These are phyloP conservation scores for Neoarthrinium moseri DNA, from an alignment of 2,329 filamentous ascomycete genomes.

Conservation along the genomic window DNA sequence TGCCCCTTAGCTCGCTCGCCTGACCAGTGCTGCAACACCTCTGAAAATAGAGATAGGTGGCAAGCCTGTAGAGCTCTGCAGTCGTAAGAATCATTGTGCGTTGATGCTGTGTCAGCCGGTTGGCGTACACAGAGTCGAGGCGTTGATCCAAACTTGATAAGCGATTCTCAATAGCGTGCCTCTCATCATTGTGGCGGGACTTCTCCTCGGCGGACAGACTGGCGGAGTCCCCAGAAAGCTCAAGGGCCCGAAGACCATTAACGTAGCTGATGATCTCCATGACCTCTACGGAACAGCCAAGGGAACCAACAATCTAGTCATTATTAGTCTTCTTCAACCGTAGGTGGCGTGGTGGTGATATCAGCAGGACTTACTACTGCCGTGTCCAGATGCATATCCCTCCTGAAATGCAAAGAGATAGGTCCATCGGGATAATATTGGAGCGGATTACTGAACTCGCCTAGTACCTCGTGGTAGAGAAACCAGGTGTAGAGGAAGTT, in stretches of 20 bases:
- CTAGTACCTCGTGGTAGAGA: conserved; percentile 45
- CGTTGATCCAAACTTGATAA: conserved; percentile 25
- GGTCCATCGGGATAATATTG: conserved; percentile 22
- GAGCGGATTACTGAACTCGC: conserved; percentile 39
- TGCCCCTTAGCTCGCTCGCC: conserved; percentile 23
- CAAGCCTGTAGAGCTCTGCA: conserved; percentile 50
- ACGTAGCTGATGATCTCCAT: conserved; percentile 41
- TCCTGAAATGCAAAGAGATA: conserved; percentile 25
- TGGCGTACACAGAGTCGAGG: conserved; percentile 25
- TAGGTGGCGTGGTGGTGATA: neutral
- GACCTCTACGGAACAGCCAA: conserved; percentile 46
- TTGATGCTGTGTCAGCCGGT: conserved; percentile 26
- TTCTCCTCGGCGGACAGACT: conserved; percentile 23
- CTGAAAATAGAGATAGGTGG: conserved; percentile 41
- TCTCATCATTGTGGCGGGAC: conserved; percentile 25
- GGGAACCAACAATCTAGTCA: conserved; percentile 44
- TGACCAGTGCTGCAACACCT: conserved; percentile 24
- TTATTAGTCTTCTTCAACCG: neutral
- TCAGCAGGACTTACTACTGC: conserved; percentile 22
- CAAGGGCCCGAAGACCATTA: conserved; percentile 32
- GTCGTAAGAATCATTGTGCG: conserved; percentile 35
- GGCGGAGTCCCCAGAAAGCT: conserved; percentile 26
- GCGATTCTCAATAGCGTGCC: conserved; percentile 22
- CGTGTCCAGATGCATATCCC: conserved; percentile 28
- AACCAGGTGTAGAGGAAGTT: conserved; percentile 45